Evolutionary conservation across 371 early-diverging fungal genomes (phyloP), one percentile per base, ranked within the genome.

Genomic region (Mucor ambiguus): DNA sequence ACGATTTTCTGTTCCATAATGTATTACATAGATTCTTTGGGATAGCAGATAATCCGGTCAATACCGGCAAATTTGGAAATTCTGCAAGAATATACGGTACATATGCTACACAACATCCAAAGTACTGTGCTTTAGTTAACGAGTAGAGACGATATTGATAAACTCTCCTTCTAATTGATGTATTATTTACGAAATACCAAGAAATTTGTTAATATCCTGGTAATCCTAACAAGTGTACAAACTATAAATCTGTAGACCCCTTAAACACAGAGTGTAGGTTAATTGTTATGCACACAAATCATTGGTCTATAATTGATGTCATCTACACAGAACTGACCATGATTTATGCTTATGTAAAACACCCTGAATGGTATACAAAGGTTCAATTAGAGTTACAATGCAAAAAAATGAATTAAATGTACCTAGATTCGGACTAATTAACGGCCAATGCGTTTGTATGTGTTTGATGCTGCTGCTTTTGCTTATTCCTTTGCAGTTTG

Each of bases 341-440:
- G 12, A 12, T 11, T 49, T 49, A 26, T 49, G 26, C 24, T 49
- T 49, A 49, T 26, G 49, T 49, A 49, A 49, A 49, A 26, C 14
- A 49, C 22, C 12, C 14, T 26, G 49, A 49, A 44, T 44, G 4
- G 12, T 14, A 26, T 2, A 4, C 11, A 49, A 49, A 26, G 26
- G 49, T 49, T 49, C 49, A 49, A 10, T 49, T 26, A 24, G 24
- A 2, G 9, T 26, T 49, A 2, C 12, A 49, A 49, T 49, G 49
- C 49, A 49, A 49, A 49, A 26, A 49, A 49, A 49, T 49, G 49
- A 49, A 49, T 49, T 49, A 49, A 49, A 49, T 49, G 49, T 24
- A 49, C 26, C 9, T 22, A 26, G 10, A 49, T 14, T 58, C 58
- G 58, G 58, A 58, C 33, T 37, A 58, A 58, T 58, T 58, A 58